Evolutionary conservation across 306 rosid species (phyloP).

Genomic region (Castanospermum australe): DNA sequence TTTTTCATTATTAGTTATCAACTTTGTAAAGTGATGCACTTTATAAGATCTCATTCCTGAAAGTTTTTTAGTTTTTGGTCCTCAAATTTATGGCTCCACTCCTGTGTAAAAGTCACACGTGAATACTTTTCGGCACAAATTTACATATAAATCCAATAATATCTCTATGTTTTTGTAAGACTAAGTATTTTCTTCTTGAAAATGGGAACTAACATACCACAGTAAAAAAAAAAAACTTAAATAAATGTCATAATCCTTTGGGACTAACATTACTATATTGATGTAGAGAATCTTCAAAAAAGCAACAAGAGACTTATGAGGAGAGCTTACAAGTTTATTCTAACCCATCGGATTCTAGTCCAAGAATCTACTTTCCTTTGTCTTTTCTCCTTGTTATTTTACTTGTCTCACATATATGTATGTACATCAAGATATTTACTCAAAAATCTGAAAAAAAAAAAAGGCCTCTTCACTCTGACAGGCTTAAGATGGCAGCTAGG

Average conservation of each 20-base stretch:
- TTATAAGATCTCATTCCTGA: no score
- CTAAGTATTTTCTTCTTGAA: not conserved
- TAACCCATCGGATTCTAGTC: conserved; percentile 22
- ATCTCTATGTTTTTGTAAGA: no score
- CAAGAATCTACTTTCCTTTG: conserved; percentile 37
- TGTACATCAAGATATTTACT: conserved; percentile 44
- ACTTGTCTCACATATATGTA: conserved; percentile 23
- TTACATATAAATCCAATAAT: no score
- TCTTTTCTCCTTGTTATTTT: conserved; percentile 34
- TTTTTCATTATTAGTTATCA: not conserved
- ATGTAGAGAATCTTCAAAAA: not conserved
- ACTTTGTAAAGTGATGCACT: not conserved
- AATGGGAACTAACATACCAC: not conserved
- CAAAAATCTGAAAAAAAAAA: conserved; percentile 28
- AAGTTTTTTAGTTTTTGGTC: not conserved
- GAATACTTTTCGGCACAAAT: no score
- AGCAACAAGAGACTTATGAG: not conserved
- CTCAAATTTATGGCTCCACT: not conserved
- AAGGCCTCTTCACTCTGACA: conserved; percentile 35
- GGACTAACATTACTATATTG: not conserved
- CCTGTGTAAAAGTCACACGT: no score
- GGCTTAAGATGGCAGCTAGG: conserved; percentile 4
- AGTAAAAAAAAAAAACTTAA: not conserved
- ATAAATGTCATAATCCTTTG: not conserved
- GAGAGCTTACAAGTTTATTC: conserved; percentile 12